A percentile compares a stretch with the other conserved stretches of the same genome.
Evolutionary conservation across 2,329 filamentous ascomycete genomes (phyloP).

Genomic region (Pyrenochaeta sp.): DNA sequence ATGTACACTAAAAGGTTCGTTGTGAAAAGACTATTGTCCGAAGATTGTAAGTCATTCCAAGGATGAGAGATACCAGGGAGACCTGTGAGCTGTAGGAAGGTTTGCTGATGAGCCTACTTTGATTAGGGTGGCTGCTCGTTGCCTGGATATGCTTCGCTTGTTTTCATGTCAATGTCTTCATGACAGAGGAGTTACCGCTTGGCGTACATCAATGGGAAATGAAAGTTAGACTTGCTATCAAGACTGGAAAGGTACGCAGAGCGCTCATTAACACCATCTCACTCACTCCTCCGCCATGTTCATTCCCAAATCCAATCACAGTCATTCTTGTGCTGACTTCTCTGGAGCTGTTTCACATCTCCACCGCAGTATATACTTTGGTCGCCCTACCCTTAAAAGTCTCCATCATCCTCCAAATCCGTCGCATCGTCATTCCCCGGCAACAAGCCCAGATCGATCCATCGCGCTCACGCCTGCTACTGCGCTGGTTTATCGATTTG

Average conservation of each 20-base stretch:
- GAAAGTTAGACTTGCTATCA: slow-evolving; percentile 11
- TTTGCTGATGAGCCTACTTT: not conserved
- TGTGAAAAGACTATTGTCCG: slow-evolving; percentile 13
- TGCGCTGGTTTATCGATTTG: slow-evolving; percentile 13
- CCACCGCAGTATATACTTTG: slow-evolving; percentile 16
- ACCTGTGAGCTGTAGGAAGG: not conserved
- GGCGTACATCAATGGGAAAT: slow-evolving; percentile 22
- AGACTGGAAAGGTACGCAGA: slow-evolving; percentile 12
- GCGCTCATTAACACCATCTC: not conserved
- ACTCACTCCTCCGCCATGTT: not conserved
- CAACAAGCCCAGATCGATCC: not conserved
- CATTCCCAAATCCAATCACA: too few species aligned
- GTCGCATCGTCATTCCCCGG: slow-evolving; percentile 22
- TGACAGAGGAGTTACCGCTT: slow-evolving; percentile 10
- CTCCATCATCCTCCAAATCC: slow-evolving; percentile 26
- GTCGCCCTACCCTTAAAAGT: slow-evolving; percentile 25
- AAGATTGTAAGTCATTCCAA: slow-evolving; percentile 17
- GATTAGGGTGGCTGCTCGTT: slow-evolving; percentile 15
- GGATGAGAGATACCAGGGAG: not conserved
- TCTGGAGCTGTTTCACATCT: slow-evolving; percentile 17
- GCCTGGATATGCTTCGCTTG: slow-evolving; percentile 14
- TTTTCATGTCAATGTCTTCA: slow-evolving; percentile 16
- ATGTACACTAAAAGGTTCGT: slow-evolving; percentile 13
- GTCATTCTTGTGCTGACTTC: too few species aligned
- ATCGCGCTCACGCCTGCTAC: slow-evolving; percentile 1